Conservation (phyloP, 352 stramenopile species). For the Phytophthora fragariae region DNA sequence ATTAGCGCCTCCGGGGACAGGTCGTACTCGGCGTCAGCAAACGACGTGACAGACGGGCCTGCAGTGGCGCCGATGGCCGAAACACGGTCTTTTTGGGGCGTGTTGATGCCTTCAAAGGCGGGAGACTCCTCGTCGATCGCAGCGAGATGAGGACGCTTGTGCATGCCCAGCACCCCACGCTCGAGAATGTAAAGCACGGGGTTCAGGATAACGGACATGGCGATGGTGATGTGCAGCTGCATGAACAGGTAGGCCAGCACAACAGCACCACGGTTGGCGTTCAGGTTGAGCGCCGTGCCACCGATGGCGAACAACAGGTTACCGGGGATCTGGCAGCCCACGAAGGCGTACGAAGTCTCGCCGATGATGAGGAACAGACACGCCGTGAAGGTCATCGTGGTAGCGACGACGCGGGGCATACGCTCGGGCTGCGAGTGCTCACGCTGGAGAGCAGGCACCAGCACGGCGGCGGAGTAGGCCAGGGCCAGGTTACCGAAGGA, state of each 20-base stretch:
- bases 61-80: constrained; percentile 8
- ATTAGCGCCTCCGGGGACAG: constrained; percentile 41
- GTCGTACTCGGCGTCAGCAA: constrained; percentile 45
- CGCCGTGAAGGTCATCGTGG: constrained; percentile 57
- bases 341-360: constrained; percentile 44
- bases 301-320: constrained; percentile 73
- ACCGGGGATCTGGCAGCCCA: constrained; percentile 70
- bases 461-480: constrained; percentile 61
- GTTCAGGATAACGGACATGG: constrained; percentile 65
- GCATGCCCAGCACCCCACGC: constrained; percentile 63
- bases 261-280: constrained; percentile 54
- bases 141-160: constrained; percentile 47
- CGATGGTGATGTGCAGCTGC: constrained; percentile 73
- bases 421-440: constrained; percentile 68
- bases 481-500: constrained; percentile 71
- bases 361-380: constrained; percentile 66
- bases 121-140: constrained; percentile 41
- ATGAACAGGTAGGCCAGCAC: constrained; percentile 70
- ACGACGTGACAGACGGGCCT: constrained; percentile 41
- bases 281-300: constrained; percentile 49
- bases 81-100: constrained; percentile 32
- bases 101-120: constrained; percentile 35
- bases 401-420: constrained; percentile 61
- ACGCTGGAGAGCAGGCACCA: constrained; percentile 68
- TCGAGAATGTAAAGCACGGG: constrained; percentile 68